Conservation (phyloP, 2,329 filamentous ascomycete species). For the Aspergillus pseudoterreus region DNA sequence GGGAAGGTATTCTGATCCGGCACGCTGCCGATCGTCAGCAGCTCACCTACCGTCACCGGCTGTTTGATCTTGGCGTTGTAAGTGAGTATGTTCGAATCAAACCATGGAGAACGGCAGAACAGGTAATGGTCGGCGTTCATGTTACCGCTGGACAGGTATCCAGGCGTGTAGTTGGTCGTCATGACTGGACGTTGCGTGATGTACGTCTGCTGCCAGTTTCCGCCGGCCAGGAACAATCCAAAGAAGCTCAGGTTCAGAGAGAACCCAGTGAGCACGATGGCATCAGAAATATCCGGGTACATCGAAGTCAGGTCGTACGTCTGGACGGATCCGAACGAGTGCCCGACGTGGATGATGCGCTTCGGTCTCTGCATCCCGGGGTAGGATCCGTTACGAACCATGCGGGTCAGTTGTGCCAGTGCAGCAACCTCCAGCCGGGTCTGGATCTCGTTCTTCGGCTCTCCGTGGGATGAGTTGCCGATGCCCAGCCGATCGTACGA, state of each 20-base stretch:
- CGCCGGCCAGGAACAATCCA: constrained; percentile 16
- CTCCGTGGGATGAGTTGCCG: constrained; percentile 33
- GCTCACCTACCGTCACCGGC: constrained; percentile 24
- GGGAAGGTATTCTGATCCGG: constrained; percentile 14
- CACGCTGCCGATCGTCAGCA: constrained; percentile 16
- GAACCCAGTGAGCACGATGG: constrained; percentile 39
- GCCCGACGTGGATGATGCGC: constrained; percentile 36
- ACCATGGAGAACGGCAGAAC: constrained; percentile 13
- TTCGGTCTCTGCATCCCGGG: constrained; percentile 25
- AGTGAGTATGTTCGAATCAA: constrained; percentile 12
- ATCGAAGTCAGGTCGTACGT: constrained; percentile 28
- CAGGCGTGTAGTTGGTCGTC: constrained; percentile 13
- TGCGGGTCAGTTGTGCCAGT: constrained; percentile 33
- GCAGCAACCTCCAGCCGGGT: constrained; percentile 37
- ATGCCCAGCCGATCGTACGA: constrained; percentile 40
- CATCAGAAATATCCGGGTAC: constrained; percentile 35
- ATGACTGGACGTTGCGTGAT: constrained; percentile 12
- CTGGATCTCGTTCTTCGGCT: constrained; percentile 41
- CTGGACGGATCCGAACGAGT: constrained; percentile 35
- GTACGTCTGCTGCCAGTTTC: constrained; percentile 16
- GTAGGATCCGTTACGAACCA: constrained; percentile 33
- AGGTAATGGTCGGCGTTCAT: constrained; percentile 13
- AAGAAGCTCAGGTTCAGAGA: constrained; percentile 22
- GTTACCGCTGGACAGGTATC: constrained; percentile 20
- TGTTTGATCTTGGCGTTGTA: constrained; percentile 21